phyloP scores from a whole-genome alignment of 2,329 filamentous ascomycete species.

The Penicillium brevicompactum region DNA sequence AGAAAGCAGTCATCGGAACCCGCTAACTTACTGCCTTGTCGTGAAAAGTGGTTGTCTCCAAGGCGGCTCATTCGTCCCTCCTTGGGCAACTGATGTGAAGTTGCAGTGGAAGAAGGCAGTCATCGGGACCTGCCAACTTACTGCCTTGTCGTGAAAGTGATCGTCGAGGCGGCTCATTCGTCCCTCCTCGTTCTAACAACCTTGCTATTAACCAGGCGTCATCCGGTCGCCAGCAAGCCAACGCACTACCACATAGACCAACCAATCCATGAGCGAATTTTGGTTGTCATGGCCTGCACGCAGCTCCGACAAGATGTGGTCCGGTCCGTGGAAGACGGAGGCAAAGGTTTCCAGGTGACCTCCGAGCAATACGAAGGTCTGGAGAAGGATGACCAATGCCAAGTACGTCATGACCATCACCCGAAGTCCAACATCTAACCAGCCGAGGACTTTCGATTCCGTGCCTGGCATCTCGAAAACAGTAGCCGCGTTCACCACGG shows the following conservation, averaged over 20 bases:
- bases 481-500: background rate
- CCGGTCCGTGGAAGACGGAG: background rate
- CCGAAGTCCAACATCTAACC: background rate
- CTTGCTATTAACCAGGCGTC: background rate
- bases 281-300: constrained; percentile 1
- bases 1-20: too few species aligned
- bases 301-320: constrained; percentile 1
- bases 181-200: background rate
- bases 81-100: background rate
- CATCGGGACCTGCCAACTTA: too few species aligned
- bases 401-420: background rate
- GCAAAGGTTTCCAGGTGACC: background rate
- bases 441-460: background rate
- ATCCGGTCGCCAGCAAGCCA: constrained; percentile 5
- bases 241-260: constrained; percentile 3
- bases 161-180: background rate
- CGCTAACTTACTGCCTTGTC: too few species aligned
- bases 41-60: too few species aligned
- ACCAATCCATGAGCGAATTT: background rate
- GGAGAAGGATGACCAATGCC: background rate
- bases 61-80: constrained; percentile 6
- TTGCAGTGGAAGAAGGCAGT: too few species aligned
- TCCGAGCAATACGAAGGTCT: background rate
- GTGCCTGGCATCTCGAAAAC: background rate
- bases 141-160: too few species aligned